Conservation (phyloP, 495 filamentous ascomycete species). For the Aspergillus nanangensis region DNA sequence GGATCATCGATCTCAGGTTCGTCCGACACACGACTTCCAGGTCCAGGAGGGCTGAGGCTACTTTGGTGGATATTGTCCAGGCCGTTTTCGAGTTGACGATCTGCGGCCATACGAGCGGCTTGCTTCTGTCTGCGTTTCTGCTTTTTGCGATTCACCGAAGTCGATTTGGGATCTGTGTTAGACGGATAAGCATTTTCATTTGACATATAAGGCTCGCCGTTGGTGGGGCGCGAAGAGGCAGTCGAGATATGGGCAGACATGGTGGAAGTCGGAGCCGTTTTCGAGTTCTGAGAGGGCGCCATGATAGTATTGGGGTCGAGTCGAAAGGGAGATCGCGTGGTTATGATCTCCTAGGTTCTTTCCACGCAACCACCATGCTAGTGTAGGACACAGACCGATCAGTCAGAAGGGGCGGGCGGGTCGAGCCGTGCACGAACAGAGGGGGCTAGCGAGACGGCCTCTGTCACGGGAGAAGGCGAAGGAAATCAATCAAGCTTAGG, state of each 20-base stretch:
- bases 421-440: neutral
- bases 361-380: conserved; percentile 14
- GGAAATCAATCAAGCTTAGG: neutral
- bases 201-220: conserved; percentile 26
- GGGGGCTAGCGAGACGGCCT: conserved; percentile 8
- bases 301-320: conserved; percentile 8
- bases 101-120: conserved; percentile 67
- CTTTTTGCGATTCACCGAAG: conserved; percentile 82
- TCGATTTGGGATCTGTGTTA: conserved; percentile 26
- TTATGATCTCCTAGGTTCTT: conserved; percentile 8
- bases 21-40: conserved; percentile 23
- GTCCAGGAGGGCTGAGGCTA: conserved; percentile 8
- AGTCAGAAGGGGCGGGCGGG: conserved; percentile 10
- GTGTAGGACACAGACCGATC: conserved; percentile 11
- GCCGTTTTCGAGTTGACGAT: conserved; percentile 27
- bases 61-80: conserved; percentile 19
- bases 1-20: conserved; percentile 27
- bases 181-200: no score
- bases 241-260: conserved; percentile 30
- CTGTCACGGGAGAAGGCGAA: conserved; percentile 1
- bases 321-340: neutral
- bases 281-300: conserved; percentile 22
- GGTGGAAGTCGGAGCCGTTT: conserved; percentile 19
- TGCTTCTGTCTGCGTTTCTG: conserved; percentile 78
- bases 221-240: conserved; percentile 31